Base-by-base conservation (phyloP, 2,329 filamentous ascomycete genomes). In the Phoma sp. region DNA sequence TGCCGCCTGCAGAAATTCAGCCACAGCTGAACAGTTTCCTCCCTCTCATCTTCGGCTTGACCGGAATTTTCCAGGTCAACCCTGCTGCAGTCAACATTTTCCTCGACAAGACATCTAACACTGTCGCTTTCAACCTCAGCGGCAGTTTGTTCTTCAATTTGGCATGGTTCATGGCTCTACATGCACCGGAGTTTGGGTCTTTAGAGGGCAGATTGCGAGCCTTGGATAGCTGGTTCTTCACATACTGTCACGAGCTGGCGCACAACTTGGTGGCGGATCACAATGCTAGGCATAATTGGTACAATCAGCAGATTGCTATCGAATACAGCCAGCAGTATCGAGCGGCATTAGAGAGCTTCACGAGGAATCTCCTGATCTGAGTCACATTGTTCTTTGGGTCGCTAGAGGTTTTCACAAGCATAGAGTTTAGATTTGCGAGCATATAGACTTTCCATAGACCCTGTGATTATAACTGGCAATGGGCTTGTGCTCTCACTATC, bases 81-180 rank as follows among this genome's bases (percentile, higher is more conserved):
- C 80, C 84, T 0, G 80, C 83, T 29, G 86, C 86, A 3, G 74
- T 98, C 52, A 93, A 96, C 71, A 89, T 98, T 45, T 98, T 93
- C 77, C 91, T 92, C 66, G 93, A 97, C 65, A 85, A 88, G 36
- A 76, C 79, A 3, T 90, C 91, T 4, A 85, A 84, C 51, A 93
- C 91, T 0, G 96, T 99, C 59, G 95, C 93, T 0, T 99, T 99
- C 81, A 99, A 99, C 72, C 84, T 85, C 7, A 85, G 83, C 35
- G 93, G 93, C 33, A 91, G 89, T 66, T 84, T 99, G 27, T 99
- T 98, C 78, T 97, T 92, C 80, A 99, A 99, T 70, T 83, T 96
- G 60, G 83, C 90, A 14, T 96, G 91, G 79, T 98, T 93, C 73
- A 77, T 89, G 56, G 87, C 93, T 67, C 76, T 97, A 29, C 93